These are phyloP conservation scores for Hanseniaspora jakobsenii DNA, from an alignment of 805 yeast species.

Conservation along the genomic window DNA sequence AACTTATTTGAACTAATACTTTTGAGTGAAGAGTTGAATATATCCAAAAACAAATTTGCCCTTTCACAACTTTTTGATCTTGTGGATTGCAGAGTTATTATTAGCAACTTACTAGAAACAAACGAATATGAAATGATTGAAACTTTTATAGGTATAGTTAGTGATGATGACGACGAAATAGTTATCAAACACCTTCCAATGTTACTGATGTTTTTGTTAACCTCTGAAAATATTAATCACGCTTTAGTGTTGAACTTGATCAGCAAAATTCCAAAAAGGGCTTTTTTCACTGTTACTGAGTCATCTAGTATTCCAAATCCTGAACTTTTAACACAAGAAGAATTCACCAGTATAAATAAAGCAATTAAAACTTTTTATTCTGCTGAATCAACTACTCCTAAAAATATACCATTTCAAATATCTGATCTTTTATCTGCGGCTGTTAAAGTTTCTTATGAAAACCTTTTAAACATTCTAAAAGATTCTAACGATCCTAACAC, in stretches of 20 bases:
- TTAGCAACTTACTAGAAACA: conserved; percentile 35
- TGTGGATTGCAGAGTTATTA: conserved; percentile 67
- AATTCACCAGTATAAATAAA: not conserved
- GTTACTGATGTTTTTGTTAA: conserved; percentile 41
- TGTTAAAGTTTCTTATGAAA: no score
- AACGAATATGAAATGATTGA: conserved; percentile 52
- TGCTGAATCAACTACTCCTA: not conserved
- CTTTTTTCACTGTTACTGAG: conserved; percentile 41
- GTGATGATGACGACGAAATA: conserved; percentile 70
- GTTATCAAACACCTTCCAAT: conserved; percentile 62
- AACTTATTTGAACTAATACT: conserved; percentile 41
- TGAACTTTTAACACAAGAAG: conserved; percentile 14
- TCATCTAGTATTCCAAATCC: conserved; percentile 26
- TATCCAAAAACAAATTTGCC: no score
- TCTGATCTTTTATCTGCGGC: conserved; percentile 2
- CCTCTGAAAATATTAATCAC: conserved; percentile 25
- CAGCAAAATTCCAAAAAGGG: conserved; percentile 50
- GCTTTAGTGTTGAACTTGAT: conserved; percentile 35
- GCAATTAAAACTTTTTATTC: not conserved
- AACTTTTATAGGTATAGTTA: conserved; percentile 32
- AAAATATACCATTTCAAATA: conserved; percentile 4
- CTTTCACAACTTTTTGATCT: conserved; percentile 70
- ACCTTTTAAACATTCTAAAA: no score
- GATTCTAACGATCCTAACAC: no score
- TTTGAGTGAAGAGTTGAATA: conserved; percentile 28